Evolutionary conservation across 495 filamentous ascomycete genomes (phyloP).

Genomic region (Xeromyces bisporus): DNA sequence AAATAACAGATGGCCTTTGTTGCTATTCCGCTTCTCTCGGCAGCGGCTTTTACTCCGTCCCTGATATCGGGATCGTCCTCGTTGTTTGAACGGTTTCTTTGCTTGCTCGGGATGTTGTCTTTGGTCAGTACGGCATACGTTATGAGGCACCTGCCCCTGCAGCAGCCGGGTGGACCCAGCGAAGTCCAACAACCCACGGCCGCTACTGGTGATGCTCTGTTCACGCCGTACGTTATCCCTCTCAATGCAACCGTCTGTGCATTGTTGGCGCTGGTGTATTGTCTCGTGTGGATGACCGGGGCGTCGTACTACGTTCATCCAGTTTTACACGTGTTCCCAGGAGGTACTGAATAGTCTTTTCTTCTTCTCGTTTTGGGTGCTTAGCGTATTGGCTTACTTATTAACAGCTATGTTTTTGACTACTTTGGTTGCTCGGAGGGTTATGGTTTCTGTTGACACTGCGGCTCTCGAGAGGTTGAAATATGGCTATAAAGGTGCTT

Average conservation of each 20-base stretch:
- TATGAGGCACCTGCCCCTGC: constrained; percentile 19
- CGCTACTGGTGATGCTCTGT: constrained; percentile 1
- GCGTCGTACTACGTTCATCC: constrained; percentile 7
- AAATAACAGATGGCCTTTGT: constrained; percentile 35
- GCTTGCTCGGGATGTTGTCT: constrained; percentile 41
- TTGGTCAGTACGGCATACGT: constrained; percentile 40
- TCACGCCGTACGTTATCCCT: constrained; percentile 7
- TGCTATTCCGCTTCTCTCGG: constrained; percentile 33
- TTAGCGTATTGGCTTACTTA: constrained; percentile 1
- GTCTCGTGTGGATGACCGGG: constrained; percentile 3
- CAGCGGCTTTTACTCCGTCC: constrained; percentile 34
- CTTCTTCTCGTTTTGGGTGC: neutral
- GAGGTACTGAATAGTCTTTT: constrained; percentile 12
- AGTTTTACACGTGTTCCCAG: constrained; percentile 19
- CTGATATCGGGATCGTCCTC: constrained; percentile 19
- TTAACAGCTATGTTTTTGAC: constrained; percentile 20
- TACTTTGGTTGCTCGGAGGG: constrained; percentile 17
- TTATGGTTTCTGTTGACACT: constrained; percentile 31
- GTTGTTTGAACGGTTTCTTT: constrained; percentile 19
- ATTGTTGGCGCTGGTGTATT: constrained; percentile 12
- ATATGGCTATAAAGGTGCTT: constrained; percentile 37
- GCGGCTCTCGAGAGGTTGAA: constrained; percentile 27
- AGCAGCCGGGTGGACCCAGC: constrained; percentile 12
- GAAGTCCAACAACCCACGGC: constrained; percentile 17
- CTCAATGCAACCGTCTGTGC: constrained; percentile 12